Evolutionary conservation across 805 yeast genomes (phyloP).

Genomic region (Starmera dryadoides): DNA sequence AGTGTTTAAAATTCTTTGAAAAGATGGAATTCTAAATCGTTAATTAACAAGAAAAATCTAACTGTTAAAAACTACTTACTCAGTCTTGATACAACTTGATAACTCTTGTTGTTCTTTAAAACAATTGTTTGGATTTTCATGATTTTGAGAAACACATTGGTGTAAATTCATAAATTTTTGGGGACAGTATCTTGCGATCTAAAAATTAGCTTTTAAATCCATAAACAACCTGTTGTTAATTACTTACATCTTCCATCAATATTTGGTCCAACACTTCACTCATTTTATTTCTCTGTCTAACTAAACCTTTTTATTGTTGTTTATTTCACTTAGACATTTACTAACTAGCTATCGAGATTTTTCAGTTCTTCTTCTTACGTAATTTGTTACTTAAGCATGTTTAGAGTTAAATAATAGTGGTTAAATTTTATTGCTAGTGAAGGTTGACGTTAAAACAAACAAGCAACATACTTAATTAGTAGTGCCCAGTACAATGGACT

Average conservation of each 20-base stretch:
- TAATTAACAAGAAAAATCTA: not conserved
- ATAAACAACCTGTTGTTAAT: no score
- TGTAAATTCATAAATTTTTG: constrained; percentile 66
- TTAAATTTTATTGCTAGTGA: no score
- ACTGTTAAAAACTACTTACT: constrained; percentile 7
- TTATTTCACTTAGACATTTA: no score
- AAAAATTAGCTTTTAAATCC: no score
- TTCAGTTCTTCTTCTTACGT: no score
- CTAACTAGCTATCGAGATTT: no score
- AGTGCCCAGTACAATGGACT: no score
- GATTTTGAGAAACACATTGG: constrained; percentile 57
- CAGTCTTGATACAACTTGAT: constrained; percentile 52
- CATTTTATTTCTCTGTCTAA: constrained; percentile 7
- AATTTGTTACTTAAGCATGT: no score
- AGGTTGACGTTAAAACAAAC: no score
- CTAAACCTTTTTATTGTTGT: no score
- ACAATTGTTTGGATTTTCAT: constrained; percentile 45
- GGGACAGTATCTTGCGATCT: constrained; percentile 70
- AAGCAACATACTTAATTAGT: no score
- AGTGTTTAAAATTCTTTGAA: constrained; percentile 55
- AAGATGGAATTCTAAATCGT: constrained; percentile 50
- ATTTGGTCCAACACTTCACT: constrained; percentile 50
- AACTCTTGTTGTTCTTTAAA: constrained; percentile 46
- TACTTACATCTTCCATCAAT: constrained; percentile 64
- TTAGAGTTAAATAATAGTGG: no score